Conservation (phyloP, 2,329 filamentous ascomycete species). For the Rugonectria rugulosa region DNA sequence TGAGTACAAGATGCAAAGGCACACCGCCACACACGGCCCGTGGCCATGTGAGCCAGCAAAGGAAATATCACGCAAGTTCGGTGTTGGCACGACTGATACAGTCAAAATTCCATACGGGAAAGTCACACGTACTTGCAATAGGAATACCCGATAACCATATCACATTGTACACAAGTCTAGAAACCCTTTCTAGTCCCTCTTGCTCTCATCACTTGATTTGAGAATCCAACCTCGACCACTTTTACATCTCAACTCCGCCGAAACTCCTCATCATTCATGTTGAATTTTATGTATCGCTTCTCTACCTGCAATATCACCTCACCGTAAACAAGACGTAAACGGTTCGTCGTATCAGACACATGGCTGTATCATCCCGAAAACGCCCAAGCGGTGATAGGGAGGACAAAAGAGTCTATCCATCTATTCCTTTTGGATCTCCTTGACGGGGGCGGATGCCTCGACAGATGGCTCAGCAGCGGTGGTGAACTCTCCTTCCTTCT, state of each 20-base stretch:
- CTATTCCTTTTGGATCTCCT: constrained; percentile 25
- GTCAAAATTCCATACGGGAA: no score
- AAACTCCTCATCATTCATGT: constrained; percentile 19
- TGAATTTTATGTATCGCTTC: constrained; percentile 17
- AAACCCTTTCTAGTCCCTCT: constrained; percentile 26
- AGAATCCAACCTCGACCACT: constrained; percentile 28
- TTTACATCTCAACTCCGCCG: constrained; percentile 26
- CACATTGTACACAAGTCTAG: constrained; percentile 20
- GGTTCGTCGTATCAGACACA: no score
- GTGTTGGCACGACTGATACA: no score
- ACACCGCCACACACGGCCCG: no score
- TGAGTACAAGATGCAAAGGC: no score
- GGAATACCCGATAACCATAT: background rate
- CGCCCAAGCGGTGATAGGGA: background rate
- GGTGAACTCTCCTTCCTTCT: constrained; percentile 16
- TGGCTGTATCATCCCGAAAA: no score
- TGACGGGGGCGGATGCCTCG: background rate
- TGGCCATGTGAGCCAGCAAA: no score
- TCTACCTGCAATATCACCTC: constrained; percentile 11
- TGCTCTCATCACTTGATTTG: constrained; percentile 32
- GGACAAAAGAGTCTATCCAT: background rate
- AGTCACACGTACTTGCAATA: background rate
- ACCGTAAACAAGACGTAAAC: constrained; percentile 6
- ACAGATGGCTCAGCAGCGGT: constrained; percentile 5
- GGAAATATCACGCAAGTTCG: no score